Evolutionary conservation across 2,329 filamentous ascomycete species (phyloP), one percentile per base, ranked within the genome.

Genomic region (Fusarium avenaceum): DNA sequence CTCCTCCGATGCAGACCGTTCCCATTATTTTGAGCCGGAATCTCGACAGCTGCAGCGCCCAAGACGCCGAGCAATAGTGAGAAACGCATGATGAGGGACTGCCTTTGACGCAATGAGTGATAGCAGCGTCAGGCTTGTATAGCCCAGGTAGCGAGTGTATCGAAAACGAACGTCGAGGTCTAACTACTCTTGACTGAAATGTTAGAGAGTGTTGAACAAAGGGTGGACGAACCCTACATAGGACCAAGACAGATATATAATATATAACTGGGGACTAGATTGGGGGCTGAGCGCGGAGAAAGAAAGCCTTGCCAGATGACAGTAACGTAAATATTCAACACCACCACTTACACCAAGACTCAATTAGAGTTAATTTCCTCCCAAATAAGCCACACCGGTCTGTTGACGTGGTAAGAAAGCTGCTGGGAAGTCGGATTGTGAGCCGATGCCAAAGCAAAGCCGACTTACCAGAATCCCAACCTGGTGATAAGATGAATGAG

Each of bases 261-360:
- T 53, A 55, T 56, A 71, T 22, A 50, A 54, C 35, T 40, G 39
- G 38, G 26, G 38, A 50, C 47, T 43, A 56, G 50, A 52, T 47
- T 71, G 66, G 72, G 67, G 69, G 70, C 70, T 73, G 67, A 73
- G 72, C 47, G 46, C 11, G 33, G 35, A 65, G 60, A 60, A 53
- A 61, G 60, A 60, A 53, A 61, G 67, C 69, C 72, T 65, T 68
- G 72, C 62, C 48, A 65, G 63, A 48, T 69, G 45, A 50, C 47
- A 52, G 51, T 38, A 48, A 58, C 44, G 46, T 33, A 42, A 49
- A 54, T 28, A 43, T 49, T 48, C 58, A 46, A 62, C 49, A 63
- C 50, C 51, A 69, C 51, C 48, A 70, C 51, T 56, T 57, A 60
- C 65, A 57, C 43, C 44, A 19, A 63, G 46, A 52, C 50, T 40